Conservation (phyloP, 495 filamentous ascomycete genomes). For the Chaetomium fimeti region DNA sequence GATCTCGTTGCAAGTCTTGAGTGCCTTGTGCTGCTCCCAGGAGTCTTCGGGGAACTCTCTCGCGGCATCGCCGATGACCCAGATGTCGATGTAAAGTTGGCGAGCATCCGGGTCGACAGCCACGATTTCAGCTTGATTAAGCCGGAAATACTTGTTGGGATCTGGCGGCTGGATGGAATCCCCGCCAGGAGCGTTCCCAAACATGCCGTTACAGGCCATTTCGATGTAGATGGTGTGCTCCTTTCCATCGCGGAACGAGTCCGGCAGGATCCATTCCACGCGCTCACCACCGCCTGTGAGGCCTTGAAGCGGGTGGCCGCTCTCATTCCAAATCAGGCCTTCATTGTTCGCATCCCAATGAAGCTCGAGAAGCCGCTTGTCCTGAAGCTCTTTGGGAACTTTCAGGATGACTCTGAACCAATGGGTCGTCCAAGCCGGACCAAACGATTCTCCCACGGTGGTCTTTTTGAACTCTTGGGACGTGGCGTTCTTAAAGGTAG, state of each 20-base stretch:
- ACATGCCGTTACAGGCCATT: slow-evolving; percentile 99
- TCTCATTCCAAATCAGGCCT: slow-evolving; percentile 82
- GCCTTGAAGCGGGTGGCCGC: slow-evolving; percentile 87
- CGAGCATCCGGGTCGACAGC: slow-evolving; percentile 84
- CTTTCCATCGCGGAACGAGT: slow-evolving; percentile 76
- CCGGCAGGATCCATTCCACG: slow-evolving; percentile 83
- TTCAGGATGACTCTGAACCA: slow-evolving; percentile 86
- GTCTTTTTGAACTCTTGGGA: slow-evolving; percentile 76
- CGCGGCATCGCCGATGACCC: slow-evolving; percentile 89
- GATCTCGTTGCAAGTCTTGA: slow-evolving; percentile 78
- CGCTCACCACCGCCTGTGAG: slow-evolving; percentile 90
- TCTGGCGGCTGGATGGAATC: slow-evolving; percentile 87
- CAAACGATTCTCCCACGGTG: slow-evolving; percentile 73
- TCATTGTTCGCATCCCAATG: slow-evolving; percentile 95
- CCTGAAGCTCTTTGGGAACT: slow-evolving; percentile 66
- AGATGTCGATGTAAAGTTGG: slow-evolving; percentile 84
- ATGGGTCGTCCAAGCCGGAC: slow-evolving; percentile 97
- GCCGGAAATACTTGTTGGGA: slow-evolving; percentile 73
- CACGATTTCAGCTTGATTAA: slow-evolving; percentile 79
- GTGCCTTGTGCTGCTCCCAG: slow-evolving; percentile 83
- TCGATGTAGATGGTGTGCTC: slow-evolving; percentile 90
- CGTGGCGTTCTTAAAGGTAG: slow-evolving; percentile 86
- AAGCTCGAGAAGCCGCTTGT: slow-evolving; percentile 80
- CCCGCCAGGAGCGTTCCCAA: slow-evolving; percentile 83
- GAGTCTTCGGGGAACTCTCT: slow-evolving; percentile 75